Percentiles rank a stretch among this genome's conserved stretches.
These are phyloP conservation scores for Fusarium sp. DNA, from an alignment of 2,329 filamentous ascomycete species.

Conservation along the genomic window DNA sequence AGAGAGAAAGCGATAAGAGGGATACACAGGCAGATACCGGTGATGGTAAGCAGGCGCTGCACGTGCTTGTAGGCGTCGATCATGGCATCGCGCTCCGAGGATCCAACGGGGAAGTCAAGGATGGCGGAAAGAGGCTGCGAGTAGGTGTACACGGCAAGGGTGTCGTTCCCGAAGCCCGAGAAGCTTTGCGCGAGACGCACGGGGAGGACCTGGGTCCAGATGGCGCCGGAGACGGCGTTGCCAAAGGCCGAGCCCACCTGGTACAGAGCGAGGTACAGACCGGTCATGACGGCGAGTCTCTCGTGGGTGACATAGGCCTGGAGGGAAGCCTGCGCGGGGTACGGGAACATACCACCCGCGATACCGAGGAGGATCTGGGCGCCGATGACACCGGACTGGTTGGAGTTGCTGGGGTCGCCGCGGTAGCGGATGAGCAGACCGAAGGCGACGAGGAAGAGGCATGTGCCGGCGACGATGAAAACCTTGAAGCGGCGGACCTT, in stretches of 20 bases:
- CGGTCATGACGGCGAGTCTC: constrained; percentile 74
- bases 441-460: constrained; percentile 74
- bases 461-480: constrained; percentile 73
- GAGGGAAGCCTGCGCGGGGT: constrained; percentile 62
- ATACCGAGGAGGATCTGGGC: constrained; percentile 73
- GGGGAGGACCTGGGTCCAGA: constrained; percentile 72
- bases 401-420: constrained; percentile 60
- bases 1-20: constrained; percentile 62
- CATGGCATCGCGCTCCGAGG: constrained; percentile 59
- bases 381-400: constrained; percentile 70
- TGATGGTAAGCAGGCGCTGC: constrained; percentile 62
- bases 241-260: constrained; percentile 73
- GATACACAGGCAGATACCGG: constrained; percentile 63
- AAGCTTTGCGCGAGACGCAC: constrained; percentile 57
- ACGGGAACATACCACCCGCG: constrained; percentile 73
- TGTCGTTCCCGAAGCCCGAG: constrained; percentile 52
- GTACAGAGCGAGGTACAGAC: constrained; percentile 73
- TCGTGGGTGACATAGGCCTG: constrained; percentile 61
- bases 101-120: constrained; percentile 57
- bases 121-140: constrained; percentile 55
- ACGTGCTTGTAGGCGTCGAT: constrained; percentile 61
- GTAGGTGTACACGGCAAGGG: constrained; percentile 55
- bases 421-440: constrained; percentile 74
- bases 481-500: constrained; percentile 70
- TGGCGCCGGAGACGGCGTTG: constrained; percentile 70